These are phyloP conservation scores for Radiomyces spectabilis DNA, from an alignment of 192 early-diverging fungal species.

Conservation along the genomic window DNA sequence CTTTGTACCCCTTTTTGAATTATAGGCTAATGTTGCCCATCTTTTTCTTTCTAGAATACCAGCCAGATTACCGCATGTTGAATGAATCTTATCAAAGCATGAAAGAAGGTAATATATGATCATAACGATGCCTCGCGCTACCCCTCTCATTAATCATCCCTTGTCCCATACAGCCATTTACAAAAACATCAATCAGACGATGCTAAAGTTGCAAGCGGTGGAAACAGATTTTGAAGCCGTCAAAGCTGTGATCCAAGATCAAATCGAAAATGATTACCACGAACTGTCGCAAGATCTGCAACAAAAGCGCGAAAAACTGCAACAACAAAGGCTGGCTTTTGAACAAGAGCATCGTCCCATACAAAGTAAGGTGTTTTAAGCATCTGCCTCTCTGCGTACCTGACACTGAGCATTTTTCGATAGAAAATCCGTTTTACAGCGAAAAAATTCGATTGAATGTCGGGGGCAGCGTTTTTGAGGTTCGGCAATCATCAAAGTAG, in stretches of 20 bases:
- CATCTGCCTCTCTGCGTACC: not conserved
- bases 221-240: not conserved
- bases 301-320: not conserved
- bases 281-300: not conserved
- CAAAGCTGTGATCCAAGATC: not conserved
- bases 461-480: conserved; percentile 15
- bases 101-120: conserved; percentile 1
- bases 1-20: too few relatives aligned
- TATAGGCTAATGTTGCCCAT: not conserved
- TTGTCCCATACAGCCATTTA: conserved; percentile 5
- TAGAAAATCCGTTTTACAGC: not conserved
- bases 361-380: not conserved
- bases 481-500: too few relatives aligned
- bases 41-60: conserved; percentile 4
- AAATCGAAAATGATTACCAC: not conserved
- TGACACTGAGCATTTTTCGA: not conserved
- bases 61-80: conserved; percentile 14
- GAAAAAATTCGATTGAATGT: conserved; percentile 13
- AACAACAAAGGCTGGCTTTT: not conserved
- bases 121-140: too few relatives aligned
- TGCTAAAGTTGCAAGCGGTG: not conserved
- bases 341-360: not conserved
- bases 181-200: conserved; percentile 6
- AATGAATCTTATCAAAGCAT: conserved; percentile 7
- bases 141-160: too few relatives aligned